phyloP scores from a whole-genome alignment of 1,139 yeast species.

The Scheffersomyces segobiensis region DNA sequence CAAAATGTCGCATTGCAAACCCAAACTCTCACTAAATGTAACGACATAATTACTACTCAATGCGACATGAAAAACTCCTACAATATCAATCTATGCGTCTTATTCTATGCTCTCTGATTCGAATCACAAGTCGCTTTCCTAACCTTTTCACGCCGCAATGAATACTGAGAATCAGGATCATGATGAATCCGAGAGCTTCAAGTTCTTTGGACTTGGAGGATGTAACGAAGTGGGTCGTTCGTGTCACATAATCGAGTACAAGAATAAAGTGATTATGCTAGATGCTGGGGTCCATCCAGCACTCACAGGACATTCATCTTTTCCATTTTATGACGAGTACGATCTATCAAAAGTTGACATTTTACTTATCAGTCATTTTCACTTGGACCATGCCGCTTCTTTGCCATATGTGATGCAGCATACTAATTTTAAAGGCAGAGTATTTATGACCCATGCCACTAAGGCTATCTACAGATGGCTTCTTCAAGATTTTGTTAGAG shows the following conservation, averaged over 20 bases:
- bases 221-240: slow-evolving; percentile 98
- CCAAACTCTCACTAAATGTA: neutral
- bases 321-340: slow-evolving; percentile 94
- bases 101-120: neutral
- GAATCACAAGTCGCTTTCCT: neutral
- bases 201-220: slow-evolving; percentile 97
- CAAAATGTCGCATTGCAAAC: neutral
- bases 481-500: slow-evolving; percentile 89
- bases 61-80: neutral
- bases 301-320: slow-evolving; percentile 79
- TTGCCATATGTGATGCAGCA: slow-evolving; percentile 98
- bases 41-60: neutral
- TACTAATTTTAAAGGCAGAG: slow-evolving; percentile 90
- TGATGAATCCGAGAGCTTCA: slow-evolving; percentile 48
- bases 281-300: slow-evolving; percentile 99
- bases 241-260: slow-evolving; percentile 88
- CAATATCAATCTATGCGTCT: neutral
- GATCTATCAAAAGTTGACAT: slow-evolving; percentile 87
- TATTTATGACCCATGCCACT: slow-evolving; percentile 98
- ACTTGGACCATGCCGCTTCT: slow-evolving; percentile 96
- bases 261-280: slow-evolving; percentile 94
- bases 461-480: slow-evolving; percentile 97
- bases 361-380: slow-evolving; percentile 88
- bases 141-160: neutral
- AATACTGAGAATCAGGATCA: slow-evolving; percentile 1